A percentile compares a stretch with the other conserved stretches of the same genome.
Evolutionary conservation across 345 rosid species (phyloP).

Genomic region (Pistacia vera): DNA sequence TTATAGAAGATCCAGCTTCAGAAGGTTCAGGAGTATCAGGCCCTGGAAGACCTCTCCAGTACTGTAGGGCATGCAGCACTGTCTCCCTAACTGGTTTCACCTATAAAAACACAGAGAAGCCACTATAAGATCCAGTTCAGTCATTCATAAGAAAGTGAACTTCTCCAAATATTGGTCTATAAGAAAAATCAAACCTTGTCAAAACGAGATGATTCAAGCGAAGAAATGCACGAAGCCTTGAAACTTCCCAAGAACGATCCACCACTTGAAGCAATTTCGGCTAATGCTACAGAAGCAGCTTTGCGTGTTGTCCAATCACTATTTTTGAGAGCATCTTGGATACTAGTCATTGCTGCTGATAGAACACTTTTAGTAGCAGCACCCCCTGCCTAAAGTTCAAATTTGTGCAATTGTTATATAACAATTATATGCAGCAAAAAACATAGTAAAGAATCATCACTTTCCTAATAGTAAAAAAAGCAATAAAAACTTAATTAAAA

Average conservation of each 20-base stretch:
- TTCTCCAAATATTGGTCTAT: neutral
- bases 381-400: conserved; percentile 80
- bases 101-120: conserved; percentile 38
- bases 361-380: conserved; percentile 61
- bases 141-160: conserved; percentile 8
- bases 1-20: conserved; percentile 74
- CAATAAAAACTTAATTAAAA: neutral
- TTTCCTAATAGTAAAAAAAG: neutral
- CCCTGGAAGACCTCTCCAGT: conserved; percentile 77
- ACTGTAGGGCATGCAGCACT: conserved; percentile 68
- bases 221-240: conserved; percentile 65
- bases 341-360: conserved; percentile 64
- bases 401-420: neutral
- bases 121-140: conserved; percentile 8
- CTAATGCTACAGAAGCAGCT: conserved; percentile 83
- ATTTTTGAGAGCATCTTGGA: conserved; percentile 76
- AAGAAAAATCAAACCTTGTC: conserved; percentile 63
- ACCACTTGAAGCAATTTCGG: conserved; percentile 73
- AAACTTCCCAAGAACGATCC: conserved; percentile 66
- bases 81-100: conserved; percentile 97
- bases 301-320: conserved; percentile 92
- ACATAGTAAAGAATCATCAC: conserved; percentile 3
- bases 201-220: conserved; percentile 92
- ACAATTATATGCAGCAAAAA: neutral
- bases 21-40: conserved; percentile 68